Conservation (phyloP, 345 rosid species). For the Lepidium africanum region DNA sequence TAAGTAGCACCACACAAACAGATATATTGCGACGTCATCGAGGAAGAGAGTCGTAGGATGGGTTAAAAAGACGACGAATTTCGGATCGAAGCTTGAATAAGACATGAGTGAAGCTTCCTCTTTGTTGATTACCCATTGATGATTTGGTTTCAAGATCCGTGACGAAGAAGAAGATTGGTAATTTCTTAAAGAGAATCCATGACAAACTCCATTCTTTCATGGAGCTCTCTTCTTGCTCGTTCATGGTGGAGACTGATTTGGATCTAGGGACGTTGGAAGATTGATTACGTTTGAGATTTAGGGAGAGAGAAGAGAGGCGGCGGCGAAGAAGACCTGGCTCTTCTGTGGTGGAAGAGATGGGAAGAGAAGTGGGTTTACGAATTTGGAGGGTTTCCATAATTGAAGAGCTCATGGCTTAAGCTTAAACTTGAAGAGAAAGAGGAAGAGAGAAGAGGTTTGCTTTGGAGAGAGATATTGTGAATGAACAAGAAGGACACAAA, state of each 20-base stretch:
- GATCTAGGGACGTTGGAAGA: constrained; percentile 41
- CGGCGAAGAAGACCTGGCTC: constrained; percentile 38
- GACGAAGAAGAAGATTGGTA: constrained; percentile 56
- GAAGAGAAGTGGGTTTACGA: constrained; percentile 34
- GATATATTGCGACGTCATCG: constrained; percentile 9
- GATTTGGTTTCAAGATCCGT: constrained; percentile 53
- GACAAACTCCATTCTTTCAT: constrained; percentile 61
- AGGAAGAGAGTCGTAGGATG: constrained; percentile 33
- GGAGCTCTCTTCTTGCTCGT: constrained; percentile 42
- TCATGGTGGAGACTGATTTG: constrained; percentile 50
- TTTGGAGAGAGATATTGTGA: constrained; percentile 24
- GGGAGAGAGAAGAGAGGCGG: constrained; percentile 63
- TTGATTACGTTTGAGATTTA: constrained; percentile 29
- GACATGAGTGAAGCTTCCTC: constrained; percentile 60
- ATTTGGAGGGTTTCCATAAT: constrained; percentile 45
- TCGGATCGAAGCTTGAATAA: constrained; percentile 53
- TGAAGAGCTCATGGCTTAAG: constrained; percentile 23
- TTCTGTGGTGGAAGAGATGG: constrained; percentile 35
- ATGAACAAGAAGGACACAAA: constrained; percentile 18
- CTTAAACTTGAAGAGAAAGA: background rate
- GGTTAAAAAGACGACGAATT: constrained; percentile 35
- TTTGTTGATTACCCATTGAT: constrained; percentile 26
- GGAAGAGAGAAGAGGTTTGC: background rate
- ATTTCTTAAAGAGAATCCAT: constrained; percentile 55
- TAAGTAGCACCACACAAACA: background rate